phyloP scores from a whole-genome alignment of 208 protist genomes.

The Leptomonas seymouri region DNA sequence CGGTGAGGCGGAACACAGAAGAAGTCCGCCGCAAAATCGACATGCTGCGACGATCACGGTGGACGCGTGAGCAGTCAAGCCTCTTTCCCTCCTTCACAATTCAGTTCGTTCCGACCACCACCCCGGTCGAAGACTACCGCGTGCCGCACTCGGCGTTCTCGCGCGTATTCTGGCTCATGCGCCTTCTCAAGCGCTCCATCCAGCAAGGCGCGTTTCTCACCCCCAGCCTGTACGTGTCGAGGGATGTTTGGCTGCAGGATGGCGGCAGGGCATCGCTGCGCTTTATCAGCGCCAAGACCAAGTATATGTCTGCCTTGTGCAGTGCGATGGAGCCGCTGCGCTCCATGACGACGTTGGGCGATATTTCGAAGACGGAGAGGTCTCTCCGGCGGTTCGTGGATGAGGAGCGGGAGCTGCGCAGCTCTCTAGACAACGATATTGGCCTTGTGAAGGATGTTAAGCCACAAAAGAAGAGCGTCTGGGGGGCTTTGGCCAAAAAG shows the following conservation, averaged over 20 bases:
- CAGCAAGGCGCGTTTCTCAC: constrained; percentile 78
- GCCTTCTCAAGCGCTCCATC: constrained; percentile 67
- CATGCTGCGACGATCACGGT: constrained; percentile 50
- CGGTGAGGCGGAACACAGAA: constrained; percentile 55
- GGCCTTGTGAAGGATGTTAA: constrained; percentile 45
- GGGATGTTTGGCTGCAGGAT: constrained; percentile 79
- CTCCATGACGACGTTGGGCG: constrained; percentile 53
- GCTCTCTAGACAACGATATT: constrained; percentile 53
- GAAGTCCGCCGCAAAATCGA: constrained; percentile 68
- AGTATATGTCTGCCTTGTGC: constrained; percentile 69
- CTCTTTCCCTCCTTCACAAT: constrained; percentile 67
- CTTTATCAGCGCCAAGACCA: constrained; percentile 61
- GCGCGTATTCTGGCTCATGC: constrained; percentile 85
- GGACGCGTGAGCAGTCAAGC: constrained; percentile 40
- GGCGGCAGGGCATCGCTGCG: constrained; percentile 48
- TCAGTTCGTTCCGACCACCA: constrained; percentile 56
- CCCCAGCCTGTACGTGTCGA: constrained; percentile 73
- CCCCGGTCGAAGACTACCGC: constrained; percentile 67
- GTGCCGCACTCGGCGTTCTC: constrained; percentile 46
- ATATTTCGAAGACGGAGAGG: constrained; percentile 45
- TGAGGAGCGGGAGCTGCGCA: constrained; percentile 43
- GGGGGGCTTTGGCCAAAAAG: constrained; percentile 53
- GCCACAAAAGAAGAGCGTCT: constrained; percentile 50
- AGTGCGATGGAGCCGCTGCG: constrained; percentile 64
- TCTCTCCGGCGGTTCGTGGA: constrained; percentile 53